Evolutionary conservation across 1,284 basidiomycete genomes (phyloP), one percentile per base, ranked within the genome.

Genomic region (Naganishia sp.): DNA sequence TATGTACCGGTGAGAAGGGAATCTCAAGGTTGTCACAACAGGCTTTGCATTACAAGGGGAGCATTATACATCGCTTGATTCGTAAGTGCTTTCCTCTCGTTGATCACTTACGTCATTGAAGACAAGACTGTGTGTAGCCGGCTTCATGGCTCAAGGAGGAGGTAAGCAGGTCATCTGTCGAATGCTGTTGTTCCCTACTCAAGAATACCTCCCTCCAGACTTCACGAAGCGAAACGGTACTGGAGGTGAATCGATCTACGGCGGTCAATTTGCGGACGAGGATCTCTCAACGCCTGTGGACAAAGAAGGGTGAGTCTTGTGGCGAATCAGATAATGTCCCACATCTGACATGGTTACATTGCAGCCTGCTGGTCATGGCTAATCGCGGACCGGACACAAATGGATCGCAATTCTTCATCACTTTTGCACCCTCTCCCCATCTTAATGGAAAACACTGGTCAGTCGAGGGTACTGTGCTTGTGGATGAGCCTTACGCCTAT

Each of bases 91-190:
- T 9, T 39, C 35, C 32, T 15, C 54, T 6, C 15, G 28, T 18
- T 6, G 9, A 35, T 18, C 13, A 28, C n/a, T 73, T 64, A 67
- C 72, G 51, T 45, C 21, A 23, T 4, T 25, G n/a, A 21, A 21
- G 18, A 32, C 2, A 41, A 50, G 4, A 23, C 18, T 28, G n/a
- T 21, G 25, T 42, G 6, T 50, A 68, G 52, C 85, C 25, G 84
- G 87, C 69, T 94, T 95, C 78, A 95, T 95, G 93, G 86, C 94
- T 61, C 90, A 90, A 80, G 89, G 86, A 49, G 89, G 89, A 80
- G 87, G 86, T 88, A 70, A 61, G 82, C 73, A 15, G 31, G 53
- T 49, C 25, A 54, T 56, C 41, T 65, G 55, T 1, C 31, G n/a
- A 7, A 10, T n/a, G 11, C 28, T 6, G 21, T 49, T 25, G 13